phyloP scores from a whole-genome alignment of 306 rosid genomes.

The Inga laurina region DNA sequence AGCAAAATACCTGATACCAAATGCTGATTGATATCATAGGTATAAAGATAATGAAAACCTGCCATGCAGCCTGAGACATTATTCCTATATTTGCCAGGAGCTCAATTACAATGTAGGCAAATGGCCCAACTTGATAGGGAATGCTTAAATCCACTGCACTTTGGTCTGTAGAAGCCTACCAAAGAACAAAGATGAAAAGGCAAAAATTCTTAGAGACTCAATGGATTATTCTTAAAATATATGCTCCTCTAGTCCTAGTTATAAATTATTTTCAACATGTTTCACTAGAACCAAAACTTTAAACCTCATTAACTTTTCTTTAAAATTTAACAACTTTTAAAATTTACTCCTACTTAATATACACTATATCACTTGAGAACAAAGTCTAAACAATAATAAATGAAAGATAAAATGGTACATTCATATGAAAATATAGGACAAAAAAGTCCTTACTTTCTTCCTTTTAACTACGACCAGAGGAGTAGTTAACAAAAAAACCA shows the following conservation, averaged over 20 bases:
- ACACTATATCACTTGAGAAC: too few relatives aligned
- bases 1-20: slow-evolving; percentile 68
- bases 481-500: slow-evolving; percentile 4
- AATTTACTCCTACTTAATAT: too few relatives aligned
- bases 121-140: slow-evolving; percentile 44
- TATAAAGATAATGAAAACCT: slow-evolving; percentile 68
- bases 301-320: too few relatives aligned
- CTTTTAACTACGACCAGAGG: too few relatives aligned
- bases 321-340: too few relatives aligned
- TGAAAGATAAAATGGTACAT: too few relatives aligned
- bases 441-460: too few relatives aligned
- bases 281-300: too few relatives aligned
- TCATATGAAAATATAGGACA: too few relatives aligned
- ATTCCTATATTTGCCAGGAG: slow-evolving; percentile 76
- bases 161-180: slow-evolving; percentile 84
- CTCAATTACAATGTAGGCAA: slow-evolving; percentile 56
- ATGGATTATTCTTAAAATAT: neutral
- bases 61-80: slow-evolving; percentile 88
- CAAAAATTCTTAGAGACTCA: neutral
- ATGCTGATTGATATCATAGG: slow-evolving; percentile 62
- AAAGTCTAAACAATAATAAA: too few relatives aligned
- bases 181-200: neutral
- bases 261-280: too few relatives aligned
- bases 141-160: slow-evolving; percentile 62
- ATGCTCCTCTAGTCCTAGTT: too few relatives aligned